Conservation (phyloP, 495 filamentous ascomycete species). For the Neurospora discreta region DNA sequence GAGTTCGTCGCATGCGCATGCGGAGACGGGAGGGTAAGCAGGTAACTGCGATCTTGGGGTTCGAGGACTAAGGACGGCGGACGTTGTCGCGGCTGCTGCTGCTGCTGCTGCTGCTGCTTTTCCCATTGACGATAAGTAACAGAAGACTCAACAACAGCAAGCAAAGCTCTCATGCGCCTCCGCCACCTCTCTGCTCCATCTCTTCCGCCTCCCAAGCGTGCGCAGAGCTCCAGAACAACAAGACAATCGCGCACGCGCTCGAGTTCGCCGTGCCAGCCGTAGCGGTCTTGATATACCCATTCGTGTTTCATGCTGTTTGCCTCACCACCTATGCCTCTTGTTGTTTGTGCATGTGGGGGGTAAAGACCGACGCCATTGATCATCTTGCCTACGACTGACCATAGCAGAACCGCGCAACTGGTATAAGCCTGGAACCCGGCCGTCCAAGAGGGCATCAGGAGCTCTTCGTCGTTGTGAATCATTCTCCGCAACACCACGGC, state of each 20-base stretch:
- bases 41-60: not conserved
- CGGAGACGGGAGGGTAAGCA: not conserved
- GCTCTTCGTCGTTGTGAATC: not conserved
- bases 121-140: not conserved
- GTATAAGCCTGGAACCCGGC: not conserved
- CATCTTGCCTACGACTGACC: not conserved
- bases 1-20: not conserved
- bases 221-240: not conserved
- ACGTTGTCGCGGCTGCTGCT: not conserved
- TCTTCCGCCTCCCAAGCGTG: not conserved
- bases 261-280: not conserved
- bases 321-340: not conserved
- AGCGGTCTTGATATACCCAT: not conserved
- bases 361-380: not conserved
- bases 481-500: not conserved
- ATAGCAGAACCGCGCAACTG: not conserved
- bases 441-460: not conserved
- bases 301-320: not conserved
- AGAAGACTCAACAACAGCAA: not conserved
- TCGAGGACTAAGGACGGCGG: not conserved
- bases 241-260: not conserved
- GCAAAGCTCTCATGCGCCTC: not conserved
- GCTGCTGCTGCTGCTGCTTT: not conserved
- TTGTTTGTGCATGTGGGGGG: not conserved
- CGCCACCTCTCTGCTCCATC: not conserved